A percentile compares a stretch with the other conserved stretches of the same genome.
Evolutionary conservation across 768 basidiomycete species (phyloP).

Genomic region (Xerocomus potaroensis): DNA sequence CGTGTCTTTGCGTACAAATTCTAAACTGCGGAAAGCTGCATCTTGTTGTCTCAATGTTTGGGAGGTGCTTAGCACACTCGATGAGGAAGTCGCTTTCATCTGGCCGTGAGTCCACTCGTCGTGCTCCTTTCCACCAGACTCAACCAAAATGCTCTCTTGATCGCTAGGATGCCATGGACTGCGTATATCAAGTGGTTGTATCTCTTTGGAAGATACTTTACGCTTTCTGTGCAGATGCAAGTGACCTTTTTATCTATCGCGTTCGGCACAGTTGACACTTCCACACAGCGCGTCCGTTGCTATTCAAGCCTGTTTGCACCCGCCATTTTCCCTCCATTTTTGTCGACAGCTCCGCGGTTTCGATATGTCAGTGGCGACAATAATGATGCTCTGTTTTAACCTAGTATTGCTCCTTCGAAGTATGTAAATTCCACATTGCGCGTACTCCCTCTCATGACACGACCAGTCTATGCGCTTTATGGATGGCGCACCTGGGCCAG

Average conservation of each 20-base stretch:
- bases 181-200: conserved; percentile 26
- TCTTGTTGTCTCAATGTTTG: conserved; percentile 11
- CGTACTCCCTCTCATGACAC: not conserved
- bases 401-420: conserved; percentile 21
- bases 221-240: conserved; percentile 16
- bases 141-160: not conserved
- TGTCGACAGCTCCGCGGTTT: conserved; percentile 13
- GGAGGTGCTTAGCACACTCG: conserved; percentile 16
- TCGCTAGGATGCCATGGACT: conserved; percentile 12
- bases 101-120: conserved; percentile 18
- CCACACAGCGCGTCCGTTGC: conserved; percentile 6
- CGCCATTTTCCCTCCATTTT: not conserved
- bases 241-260: not conserved
- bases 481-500: not conserved
- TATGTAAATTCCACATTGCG: conserved; percentile 4
- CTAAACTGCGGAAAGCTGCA: conserved; percentile 3
- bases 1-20: not conserved
- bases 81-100: conserved; percentile 18
- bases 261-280: not conserved
- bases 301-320: not conserved
- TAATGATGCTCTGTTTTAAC: conserved; percentile 18
- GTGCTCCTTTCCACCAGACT: not conserved
- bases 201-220: conserved; percentile 20
- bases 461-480: conserved; percentile 20
- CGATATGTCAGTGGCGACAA: conserved; percentile 9